Evolutionary conservation across 2,329 filamentous ascomycete species (phyloP).

Genomic region (Colletotrichum graminicola): DNA sequence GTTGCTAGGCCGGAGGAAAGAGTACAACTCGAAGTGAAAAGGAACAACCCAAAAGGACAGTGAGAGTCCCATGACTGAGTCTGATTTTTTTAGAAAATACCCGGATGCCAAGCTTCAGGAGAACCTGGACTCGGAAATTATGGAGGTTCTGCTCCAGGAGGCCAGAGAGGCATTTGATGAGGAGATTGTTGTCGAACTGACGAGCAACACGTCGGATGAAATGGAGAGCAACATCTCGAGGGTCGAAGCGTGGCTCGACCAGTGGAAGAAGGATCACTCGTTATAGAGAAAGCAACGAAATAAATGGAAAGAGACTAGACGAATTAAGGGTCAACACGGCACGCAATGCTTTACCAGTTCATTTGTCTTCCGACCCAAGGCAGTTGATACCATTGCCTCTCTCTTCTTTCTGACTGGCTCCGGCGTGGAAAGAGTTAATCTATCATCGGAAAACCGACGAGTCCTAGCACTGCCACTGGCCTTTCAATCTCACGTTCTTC

Average conservation of each 20-base stretch:
- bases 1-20: neutral
- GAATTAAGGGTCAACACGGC: neutral
- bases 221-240: slow-evolving; percentile 90
- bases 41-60: neutral
- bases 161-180: slow-evolving; percentile 87
- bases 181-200: slow-evolving; percentile 89
- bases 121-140: slow-evolving; percentile 97
- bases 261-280: slow-evolving; percentile 78
- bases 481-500: neutral
- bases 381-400: neutral
- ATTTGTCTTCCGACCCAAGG: neutral
- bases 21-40: neutral
- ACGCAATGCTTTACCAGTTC: neutral
- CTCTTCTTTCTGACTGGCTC: neutral
- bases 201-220: slow-evolving; percentile 84
- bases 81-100: slow-evolving; percentile 71
- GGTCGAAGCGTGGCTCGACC: slow-evolving; percentile 83
- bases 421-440: neutral
- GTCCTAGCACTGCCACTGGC: neutral
- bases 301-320: slow-evolving; percentile 43
- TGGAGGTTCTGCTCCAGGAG: slow-evolving; percentile 93
- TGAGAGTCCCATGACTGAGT: neutral
- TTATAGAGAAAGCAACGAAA: neutral
- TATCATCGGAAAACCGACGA: neutral
- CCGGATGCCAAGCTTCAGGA: slow-evolving; percentile 90